A percentile compares a stretch with the other conserved stretches of the same genome.
These are phyloP conservation scores for Pichia deserticola DNA, from an alignment of 805 yeast species.

Conservation along the genomic window DNA sequence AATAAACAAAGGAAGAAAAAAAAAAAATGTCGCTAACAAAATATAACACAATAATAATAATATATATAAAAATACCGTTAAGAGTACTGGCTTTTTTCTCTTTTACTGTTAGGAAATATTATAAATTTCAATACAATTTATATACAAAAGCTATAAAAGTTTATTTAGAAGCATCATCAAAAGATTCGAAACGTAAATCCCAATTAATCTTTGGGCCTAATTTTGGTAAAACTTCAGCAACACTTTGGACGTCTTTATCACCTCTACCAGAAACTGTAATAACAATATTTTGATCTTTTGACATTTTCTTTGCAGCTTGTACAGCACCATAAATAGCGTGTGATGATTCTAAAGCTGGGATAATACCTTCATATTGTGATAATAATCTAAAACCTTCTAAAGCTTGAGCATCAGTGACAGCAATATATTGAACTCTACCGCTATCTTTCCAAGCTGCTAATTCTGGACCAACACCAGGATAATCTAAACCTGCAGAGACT, in stretches of 20 bases:
- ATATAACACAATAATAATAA: too few species aligned
- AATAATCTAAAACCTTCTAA: slow-evolving; percentile 80
- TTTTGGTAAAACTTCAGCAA: slow-evolving; percentile 86
- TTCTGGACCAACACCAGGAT: slow-evolving; percentile 99
- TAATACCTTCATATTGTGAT: slow-evolving; percentile 94
- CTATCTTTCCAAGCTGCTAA: slow-evolving; percentile 90
- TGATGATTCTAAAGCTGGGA: slow-evolving; percentile 96
- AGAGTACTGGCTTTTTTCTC: too few species aligned
- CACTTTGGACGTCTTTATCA: slow-evolving; percentile 97
- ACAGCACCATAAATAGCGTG: slow-evolving; percentile 94
- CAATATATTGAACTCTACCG: slow-evolving; percentile 85
- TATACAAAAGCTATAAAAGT: too few species aligned
- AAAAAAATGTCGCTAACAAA: too few species aligned
- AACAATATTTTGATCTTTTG: slow-evolving; percentile 71
- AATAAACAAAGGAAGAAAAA: too few species aligned
- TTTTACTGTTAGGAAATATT: too few species aligned
- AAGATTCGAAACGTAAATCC: slow-evolving; percentile 81
- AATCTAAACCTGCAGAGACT: slow-evolving; percentile 96
- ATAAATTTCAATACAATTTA: too few species aligned
- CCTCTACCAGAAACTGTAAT: slow-evolving; percentile 97
- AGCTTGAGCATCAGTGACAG: slow-evolving; percentile 95
- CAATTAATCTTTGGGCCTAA: slow-evolving; percentile 90
- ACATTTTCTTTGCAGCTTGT: slow-evolving; percentile 77
- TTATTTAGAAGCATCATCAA: slow-evolving; percentile 26
- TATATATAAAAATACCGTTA: too few species aligned